phyloP scores from a whole-genome alignment of 352 stramenopile genomes.

The Elongisporangium anandrum region DNA sequence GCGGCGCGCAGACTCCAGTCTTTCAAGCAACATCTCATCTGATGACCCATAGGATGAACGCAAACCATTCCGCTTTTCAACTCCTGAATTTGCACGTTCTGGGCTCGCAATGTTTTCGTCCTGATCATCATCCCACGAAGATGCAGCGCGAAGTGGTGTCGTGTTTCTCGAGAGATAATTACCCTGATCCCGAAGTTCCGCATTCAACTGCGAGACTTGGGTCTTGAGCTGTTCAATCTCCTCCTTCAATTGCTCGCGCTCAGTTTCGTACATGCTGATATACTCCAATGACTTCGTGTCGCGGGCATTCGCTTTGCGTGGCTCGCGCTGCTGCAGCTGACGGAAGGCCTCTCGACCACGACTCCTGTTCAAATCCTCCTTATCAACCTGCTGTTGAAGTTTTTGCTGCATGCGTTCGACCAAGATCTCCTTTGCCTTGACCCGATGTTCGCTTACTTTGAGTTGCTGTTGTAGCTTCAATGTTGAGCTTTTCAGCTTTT shows the following conservation, averaged over 20 bases:
- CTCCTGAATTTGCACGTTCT: conserved; percentile 1
- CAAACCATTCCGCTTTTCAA: neutral
- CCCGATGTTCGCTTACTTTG: conserved; percentile 81
- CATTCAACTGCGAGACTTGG: conserved; percentile 58
- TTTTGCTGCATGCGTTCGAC: conserved; percentile 82
- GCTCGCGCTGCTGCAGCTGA: conserved; percentile 63
- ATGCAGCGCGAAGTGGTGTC: conserved; percentile 8
- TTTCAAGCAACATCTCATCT: conserved; percentile 69
- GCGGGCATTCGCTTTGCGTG: conserved; percentile 38
- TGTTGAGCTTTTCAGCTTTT: conserved; percentile 57
- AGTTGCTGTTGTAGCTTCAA: conserved; percentile 78
- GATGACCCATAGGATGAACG: conserved; percentile 9
- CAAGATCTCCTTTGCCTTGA: conserved; percentile 82
- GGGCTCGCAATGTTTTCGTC: conserved; percentile 5
- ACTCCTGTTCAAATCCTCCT: conserved; percentile 55
- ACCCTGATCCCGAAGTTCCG: conserved; percentile 75
- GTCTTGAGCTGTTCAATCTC: conserved; percentile 63
- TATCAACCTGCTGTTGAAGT: conserved; percentile 73
- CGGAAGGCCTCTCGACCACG: conserved; percentile 57
- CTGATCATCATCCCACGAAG: conserved; percentile 20
- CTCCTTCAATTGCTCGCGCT: conserved; percentile 68
- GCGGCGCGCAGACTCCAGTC: conserved; percentile 62
- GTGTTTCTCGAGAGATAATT: conserved; percentile 53
- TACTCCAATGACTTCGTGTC: conserved; percentile 68
- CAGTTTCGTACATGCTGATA: conserved; percentile 65